Percentiles rank a stretch among this genome's conserved stretches.
These are phyloP conservation scores for Cladosporium sp. DNA, from an alignment of 2,329 filamentous ascomycete genomes.

Conservation along the genomic window DNA sequence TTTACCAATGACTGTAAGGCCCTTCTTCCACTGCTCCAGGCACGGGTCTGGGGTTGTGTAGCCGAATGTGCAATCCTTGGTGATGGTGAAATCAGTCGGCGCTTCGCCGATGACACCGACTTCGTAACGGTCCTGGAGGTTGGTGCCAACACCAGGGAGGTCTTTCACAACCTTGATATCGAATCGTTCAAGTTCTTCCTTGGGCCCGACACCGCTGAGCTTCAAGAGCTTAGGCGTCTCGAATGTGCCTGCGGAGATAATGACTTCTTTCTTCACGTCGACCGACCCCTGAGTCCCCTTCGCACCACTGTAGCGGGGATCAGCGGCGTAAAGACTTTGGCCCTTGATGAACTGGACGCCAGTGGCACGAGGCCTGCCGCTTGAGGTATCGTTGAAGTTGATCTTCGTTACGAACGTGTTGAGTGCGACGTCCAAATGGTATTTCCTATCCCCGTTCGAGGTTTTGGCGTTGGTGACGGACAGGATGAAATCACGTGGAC, in stretches of 20 bases:
- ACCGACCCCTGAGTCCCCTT: slow-evolving; percentile 44
- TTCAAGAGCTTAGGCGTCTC: slow-evolving; percentile 54
- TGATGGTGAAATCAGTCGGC: slow-evolving; percentile 38
- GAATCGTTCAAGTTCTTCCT: slow-evolving; percentile 55
- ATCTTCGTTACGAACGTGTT: slow-evolving; percentile 69
- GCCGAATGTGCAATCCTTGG: slow-evolving; percentile 46
- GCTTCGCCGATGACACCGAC: slow-evolving; percentile 53
- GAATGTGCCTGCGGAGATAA: slow-evolving; percentile 44
- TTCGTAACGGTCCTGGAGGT: slow-evolving; percentile 62
- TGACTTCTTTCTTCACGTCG: slow-evolving; percentile 41
- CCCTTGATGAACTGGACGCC: slow-evolving; percentile 49
- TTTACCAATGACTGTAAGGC: slow-evolving; percentile 38
- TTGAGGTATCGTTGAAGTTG: slow-evolving; percentile 63
- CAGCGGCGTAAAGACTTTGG: slow-evolving; percentile 43
- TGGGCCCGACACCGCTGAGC: slow-evolving; percentile 60
- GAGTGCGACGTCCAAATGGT: slow-evolving; percentile 56
- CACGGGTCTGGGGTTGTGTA: slow-evolving; percentile 43
- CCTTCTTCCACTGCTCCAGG: slow-evolving; percentile 45
- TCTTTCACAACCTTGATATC: slow-evolving; percentile 59
- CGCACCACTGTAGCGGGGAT: slow-evolving; percentile 37
- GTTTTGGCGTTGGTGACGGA: slow-evolving; percentile 33
- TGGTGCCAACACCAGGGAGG: slow-evolving; percentile 62
- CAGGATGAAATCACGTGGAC: slow-evolving; percentile 29
- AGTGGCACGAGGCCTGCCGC: slow-evolving; percentile 51
- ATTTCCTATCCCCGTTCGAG: slow-evolving; percentile 28